Evolutionary conservation across 1,284 basidiomycete genomes (phyloP).

Genomic region (Phenoliferia sp.): DNA sequence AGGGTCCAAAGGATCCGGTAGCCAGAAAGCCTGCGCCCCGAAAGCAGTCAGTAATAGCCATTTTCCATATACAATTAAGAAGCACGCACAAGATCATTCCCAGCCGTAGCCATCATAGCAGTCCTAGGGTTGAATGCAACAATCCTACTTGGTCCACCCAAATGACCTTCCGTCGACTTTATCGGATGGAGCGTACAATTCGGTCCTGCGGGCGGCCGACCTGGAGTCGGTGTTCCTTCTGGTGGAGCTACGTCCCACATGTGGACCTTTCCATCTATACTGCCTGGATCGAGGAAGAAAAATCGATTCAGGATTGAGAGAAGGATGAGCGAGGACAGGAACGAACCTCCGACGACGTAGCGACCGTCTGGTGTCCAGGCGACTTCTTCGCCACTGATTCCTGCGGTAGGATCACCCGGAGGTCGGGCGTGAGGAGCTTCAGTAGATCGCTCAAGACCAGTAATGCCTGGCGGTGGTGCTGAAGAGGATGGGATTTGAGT

Average conservation of each 20-base stretch:
- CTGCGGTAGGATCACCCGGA: constrained; percentile 66
- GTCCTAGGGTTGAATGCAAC: constrained; percentile 81
- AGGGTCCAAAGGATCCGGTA: constrained; percentile 53
- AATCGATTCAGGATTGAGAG: not conserved
- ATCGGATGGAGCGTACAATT: constrained; percentile 55
- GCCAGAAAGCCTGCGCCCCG: constrained; percentile 75
- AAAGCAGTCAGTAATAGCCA: not conserved
- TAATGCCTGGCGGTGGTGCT: not conserved
- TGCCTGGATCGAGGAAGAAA: constrained; percentile 51
- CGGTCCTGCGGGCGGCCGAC: constrained; percentile 32
- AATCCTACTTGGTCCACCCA: constrained; percentile 66
- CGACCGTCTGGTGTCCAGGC: constrained; percentile 88
- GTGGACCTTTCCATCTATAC: constrained; percentile 69
- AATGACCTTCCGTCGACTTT: constrained; percentile 63
- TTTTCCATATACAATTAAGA: no score
- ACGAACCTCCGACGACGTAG: constrained; percentile 58
- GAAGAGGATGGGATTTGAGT: not conserved
- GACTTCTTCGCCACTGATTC: constrained; percentile 82
- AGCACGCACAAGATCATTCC: constrained; percentile 69
- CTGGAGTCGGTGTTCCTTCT: constrained; percentile 13
- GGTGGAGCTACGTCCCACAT: constrained; percentile 65
- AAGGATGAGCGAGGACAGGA: not conserved
- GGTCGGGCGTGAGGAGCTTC: constrained; percentile 47
- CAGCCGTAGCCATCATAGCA: constrained; percentile 83
- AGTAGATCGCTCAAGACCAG: constrained; percentile 36